These are phyloP conservation scores for Kwoniella europaea DNA, from an alignment of 768 basidiomycete genomes.

Conservation along the genomic window DNA sequence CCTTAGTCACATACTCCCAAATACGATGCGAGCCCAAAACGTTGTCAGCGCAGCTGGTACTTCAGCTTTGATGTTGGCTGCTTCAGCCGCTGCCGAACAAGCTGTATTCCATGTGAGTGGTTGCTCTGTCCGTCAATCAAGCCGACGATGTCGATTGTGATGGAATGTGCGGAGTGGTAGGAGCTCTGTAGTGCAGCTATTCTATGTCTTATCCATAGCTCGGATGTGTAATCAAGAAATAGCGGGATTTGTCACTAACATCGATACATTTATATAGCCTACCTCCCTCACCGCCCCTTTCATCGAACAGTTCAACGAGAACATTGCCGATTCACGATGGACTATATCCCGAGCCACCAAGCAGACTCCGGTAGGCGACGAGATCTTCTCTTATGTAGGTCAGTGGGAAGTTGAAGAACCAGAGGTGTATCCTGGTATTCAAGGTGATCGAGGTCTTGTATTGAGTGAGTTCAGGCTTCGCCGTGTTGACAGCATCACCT, in stretches of 20 bases:
- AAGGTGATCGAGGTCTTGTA: conserved; percentile 88
- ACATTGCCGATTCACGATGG: conserved; percentile 85
- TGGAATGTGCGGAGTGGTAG: too few species aligned
- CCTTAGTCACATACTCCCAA: conserved; percentile 4
- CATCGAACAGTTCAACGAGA: conserved; percentile 92
- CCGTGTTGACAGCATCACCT: neutral
- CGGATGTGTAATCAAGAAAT: too few species aligned
- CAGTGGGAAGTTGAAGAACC: conserved; percentile 96
- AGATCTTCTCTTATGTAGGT: conserved; percentile 97
- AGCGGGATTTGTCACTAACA: too few species aligned
- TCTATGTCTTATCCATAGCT: too few species aligned
- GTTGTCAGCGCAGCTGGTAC: conserved; percentile 47
- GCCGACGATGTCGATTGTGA: too few species aligned
- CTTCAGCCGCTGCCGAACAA: conserved; percentile 40
- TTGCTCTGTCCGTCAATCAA: neutral
- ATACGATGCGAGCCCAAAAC: conserved; percentile 43
- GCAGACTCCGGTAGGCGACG: conserved; percentile 92
- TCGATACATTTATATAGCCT: conserved; percentile 61
- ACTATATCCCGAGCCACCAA: conserved; percentile 96
- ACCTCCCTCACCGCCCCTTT: conserved; percentile 84
- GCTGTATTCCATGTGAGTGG: conserved; percentile 45
- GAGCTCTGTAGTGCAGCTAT: too few species aligned
- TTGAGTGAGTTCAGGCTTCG: conserved; percentile 47
- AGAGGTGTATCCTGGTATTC: conserved; percentile 69
- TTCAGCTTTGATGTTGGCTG: conserved; percentile 41